Base-by-base conservation (phyloP, 345 rosid species). In the Euphorbia tirucalli region DNA sequence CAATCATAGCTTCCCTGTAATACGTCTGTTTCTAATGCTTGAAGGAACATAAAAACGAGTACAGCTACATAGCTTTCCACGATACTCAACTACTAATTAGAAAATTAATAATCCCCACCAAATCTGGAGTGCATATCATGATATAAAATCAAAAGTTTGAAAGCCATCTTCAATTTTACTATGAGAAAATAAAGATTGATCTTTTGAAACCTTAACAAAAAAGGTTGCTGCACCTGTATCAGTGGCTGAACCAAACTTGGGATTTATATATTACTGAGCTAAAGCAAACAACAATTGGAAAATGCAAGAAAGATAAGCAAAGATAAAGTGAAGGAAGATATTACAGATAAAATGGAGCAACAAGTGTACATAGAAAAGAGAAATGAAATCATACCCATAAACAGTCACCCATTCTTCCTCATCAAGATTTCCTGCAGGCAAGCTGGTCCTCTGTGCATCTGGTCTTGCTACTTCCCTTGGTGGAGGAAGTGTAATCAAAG, bases 391-490 rank as follows among this genome's bases (percentile, higher is more conserved):
- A 73, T 88, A 92, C 99, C 99, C 99, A 77, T 90, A 95, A 71
- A 95, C 97, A 57, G 99, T 95, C 79, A 92, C 90, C 99, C 99
- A 95, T 77, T 92, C 96, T 86, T 92, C 99, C 79, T 89, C 97
- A 32, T 92, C 88, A 71, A 92, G 84, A 64, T 85, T 87, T 57
- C 92, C 97, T 0, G 88, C 84, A 21, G 96, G 93, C 71, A 90
- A 64, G 74, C 81, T 63, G 76, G 82, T 94, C 77, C 80, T 81
- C 84, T 86, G 93, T 75, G 85, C 80, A 83, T 92, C 98, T 0
- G 99, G 99, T 82, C 96, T 95, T 27, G 97, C 99, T 74, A 95
- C 96, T 83, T 92, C 96, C 76, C 91, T 87, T 0, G 93, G 99
- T 1, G 94, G 98, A 8, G 96, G 98, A 78, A 95, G 96, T 62